Evolutionary conservation across 352 stramenopile species (phyloP), one percentile per base, ranked within the genome.

Genomic region (Phytophthora citrophthora): DNA sequence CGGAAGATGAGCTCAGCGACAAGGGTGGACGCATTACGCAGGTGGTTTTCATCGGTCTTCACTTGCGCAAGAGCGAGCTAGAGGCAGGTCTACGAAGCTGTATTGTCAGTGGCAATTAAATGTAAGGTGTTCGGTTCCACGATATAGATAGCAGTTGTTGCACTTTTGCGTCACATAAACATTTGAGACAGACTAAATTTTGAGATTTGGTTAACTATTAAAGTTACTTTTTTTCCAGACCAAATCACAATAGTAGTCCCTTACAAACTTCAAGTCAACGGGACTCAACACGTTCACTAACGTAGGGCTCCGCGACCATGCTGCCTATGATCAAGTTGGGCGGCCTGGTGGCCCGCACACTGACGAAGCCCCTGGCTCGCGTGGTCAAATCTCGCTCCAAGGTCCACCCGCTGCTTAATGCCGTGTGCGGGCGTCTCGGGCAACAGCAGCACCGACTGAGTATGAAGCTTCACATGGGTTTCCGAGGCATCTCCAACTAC

Each of bases 351-450:
- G 74, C 90, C 27, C 84, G 86, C 55, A 91, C 86, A 61, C 73
- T 93, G 36, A 94, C 86, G 53, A 94, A 94, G 61, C 88, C 92
- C 5, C 81, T 95, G 45, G 90, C 90, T 16, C 97, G 98, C 57
- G 84, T 93, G 45, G 79, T 96, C 62, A 88, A 98, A 54, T 81
- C 93, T 59, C 91, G 91, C 40, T 93, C 94, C 24, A 97, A 96
- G 55, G 73, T 83, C 43, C 74, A 92, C 31, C 80, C 80, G 16
- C 53, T 76, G 31, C 70, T 92, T 23, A 90, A 88, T 52, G 57
- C 70, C 12, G 60, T 91, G n/a, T 94, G 86, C 50, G 44, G 74
- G 32, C 50, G 44, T 27, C 57, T 94, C 26, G 86, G 86, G 4
- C 83, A 94, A 71, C 62, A 78, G 61, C 81, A 92, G 68, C 82